phyloP scores from a whole-genome alignment of 345 rosid genomes.

The Bruguiera sexangula region DNA sequence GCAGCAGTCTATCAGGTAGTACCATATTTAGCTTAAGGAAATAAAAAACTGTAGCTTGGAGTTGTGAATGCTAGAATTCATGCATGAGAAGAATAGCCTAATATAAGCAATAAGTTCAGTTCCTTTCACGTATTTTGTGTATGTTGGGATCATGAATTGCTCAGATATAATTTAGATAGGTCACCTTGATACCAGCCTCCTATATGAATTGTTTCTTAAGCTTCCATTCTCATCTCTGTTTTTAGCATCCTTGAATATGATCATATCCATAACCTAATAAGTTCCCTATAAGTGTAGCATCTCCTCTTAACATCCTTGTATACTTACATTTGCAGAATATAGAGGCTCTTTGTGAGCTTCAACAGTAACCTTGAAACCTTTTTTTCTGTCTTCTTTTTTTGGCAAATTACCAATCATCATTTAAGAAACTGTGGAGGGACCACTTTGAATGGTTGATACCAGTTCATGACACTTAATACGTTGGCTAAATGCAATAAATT shows the following conservation, averaged over 20 bases:
- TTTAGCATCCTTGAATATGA: no score
- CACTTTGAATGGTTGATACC: slow-evolving; percentile 2
- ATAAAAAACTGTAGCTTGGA: not conserved
- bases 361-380: not conserved
- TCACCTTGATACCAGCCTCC: not conserved
- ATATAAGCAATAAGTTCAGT: not conserved
- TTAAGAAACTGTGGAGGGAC: not conserved
- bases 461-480: not conserved
- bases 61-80: no score
- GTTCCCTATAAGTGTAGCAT: no score
- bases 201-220: not conserved
- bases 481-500: not conserved
- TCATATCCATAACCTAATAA: no score
- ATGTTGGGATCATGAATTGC: not conserved
- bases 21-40: not conserved
- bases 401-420: not conserved
- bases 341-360: no score
- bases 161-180: not conserved
- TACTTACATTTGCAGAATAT: no score
- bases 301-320: no score
- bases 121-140: not conserved
- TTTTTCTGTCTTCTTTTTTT: not conserved
- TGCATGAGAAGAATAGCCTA: not conserved
- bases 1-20: slow-evolving; percentile 69
- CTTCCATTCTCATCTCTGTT: not conserved